phyloP scores from a whole-genome alignment of 2,329 filamentous ascomycete genomes.

The Didymella segeticola region DNA sequence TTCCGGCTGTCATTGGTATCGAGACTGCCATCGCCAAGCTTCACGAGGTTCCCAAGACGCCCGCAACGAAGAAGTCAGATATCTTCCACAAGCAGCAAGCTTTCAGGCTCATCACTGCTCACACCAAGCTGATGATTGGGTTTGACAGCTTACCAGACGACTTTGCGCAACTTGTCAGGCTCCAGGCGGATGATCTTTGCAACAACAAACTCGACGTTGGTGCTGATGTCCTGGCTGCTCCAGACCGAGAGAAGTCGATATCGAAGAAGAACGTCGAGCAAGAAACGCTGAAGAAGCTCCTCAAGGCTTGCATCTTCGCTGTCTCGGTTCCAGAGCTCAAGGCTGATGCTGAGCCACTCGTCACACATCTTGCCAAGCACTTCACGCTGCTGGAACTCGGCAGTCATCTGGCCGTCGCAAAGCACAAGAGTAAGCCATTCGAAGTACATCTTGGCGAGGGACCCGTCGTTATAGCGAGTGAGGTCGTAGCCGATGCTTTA shows the following conservation, averaged over 20 bases:
- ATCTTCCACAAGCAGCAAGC: constrained; percentile 92
- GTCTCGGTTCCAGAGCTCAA: constrained; percentile 82
- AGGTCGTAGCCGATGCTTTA: constrained; percentile 85
- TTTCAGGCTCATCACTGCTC: constrained; percentile 83
- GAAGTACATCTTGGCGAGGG: constrained; percentile 88
- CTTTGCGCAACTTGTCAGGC: constrained; percentile 79
- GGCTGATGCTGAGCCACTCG: constrained; percentile 74
- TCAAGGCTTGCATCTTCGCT: constrained; percentile 89
- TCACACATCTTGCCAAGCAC: constrained; percentile 84
- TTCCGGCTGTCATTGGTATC: constrained; percentile 84
- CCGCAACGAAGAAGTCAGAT: constrained; percentile 71
- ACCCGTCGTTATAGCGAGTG: constrained; percentile 83
- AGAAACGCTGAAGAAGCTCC: constrained; percentile 77
- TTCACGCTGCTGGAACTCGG: constrained; percentile 91
- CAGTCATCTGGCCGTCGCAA: constrained; percentile 78
- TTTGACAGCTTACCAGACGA: constrained; percentile 89
- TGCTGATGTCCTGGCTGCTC: constrained; percentile 72
- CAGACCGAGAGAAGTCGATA: constrained; percentile 82
- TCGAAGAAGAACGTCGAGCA: constrained; percentile 88
- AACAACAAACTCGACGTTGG: constrained; percentile 75
- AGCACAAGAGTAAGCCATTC: constrained; percentile 79
- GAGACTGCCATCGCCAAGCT: constrained; percentile 89
- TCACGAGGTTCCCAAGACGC: constrained; percentile 74
- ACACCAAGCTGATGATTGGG: constrained; percentile 89
- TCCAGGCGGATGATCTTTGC: constrained; percentile 87